These are phyloP conservation scores for Phialophora expanda DNA, from an alignment of 2,329 filamentous ascomycete species.

Conservation along the genomic window DNA sequence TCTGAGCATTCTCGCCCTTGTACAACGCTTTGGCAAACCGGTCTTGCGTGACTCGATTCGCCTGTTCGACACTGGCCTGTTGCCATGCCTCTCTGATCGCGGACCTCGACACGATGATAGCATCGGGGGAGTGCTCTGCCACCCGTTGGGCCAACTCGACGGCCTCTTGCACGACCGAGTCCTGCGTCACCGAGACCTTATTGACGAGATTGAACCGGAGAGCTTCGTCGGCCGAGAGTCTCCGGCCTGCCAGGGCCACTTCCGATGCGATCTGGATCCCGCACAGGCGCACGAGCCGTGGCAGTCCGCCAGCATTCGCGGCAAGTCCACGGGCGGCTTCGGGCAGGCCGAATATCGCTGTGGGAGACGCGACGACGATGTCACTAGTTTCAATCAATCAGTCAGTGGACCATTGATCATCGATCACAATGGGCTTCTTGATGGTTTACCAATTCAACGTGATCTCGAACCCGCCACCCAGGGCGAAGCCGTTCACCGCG, in stretches of 20 bases:
- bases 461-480: slow-evolving; percentile 79
- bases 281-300: slow-evolving; percentile 67
- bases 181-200: background rate
- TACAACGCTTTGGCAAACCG: slow-evolving; percentile 10
- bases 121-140: slow-evolving; percentile 71
- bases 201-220: slow-evolving; percentile 69
- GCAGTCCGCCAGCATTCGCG: slow-evolving; percentile 71
- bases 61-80: slow-evolving; percentile 67
- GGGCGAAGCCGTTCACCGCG: slow-evolving; percentile 74
- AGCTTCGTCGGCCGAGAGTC: slow-evolving; percentile 64
- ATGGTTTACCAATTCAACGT: slow-evolving; percentile 21
- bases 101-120: slow-evolving; percentile 71
- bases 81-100: slow-evolving; percentile 76
- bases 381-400: slow-evolving; percentile 50
- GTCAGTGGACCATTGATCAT: background rate
- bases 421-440: too few relatives aligned
- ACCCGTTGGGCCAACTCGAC: slow-evolving; percentile 62
- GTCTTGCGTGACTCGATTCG: slow-evolving; percentile 53
- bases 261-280: slow-evolving; percentile 72
- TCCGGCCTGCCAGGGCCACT: slow-evolving; percentile 70
- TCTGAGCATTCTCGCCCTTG: slow-evolving; percentile 67
- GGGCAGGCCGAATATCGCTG: slow-evolving; percentile 69
- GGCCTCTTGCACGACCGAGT: slow-evolving; percentile 36
- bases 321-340: slow-evolving; percentile 73
- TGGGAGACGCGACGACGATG: slow-evolving; percentile 64